Base-by-base conservation (phyloP, 352 stramenopile genomes). In the Pythium chondricola region DNA sequence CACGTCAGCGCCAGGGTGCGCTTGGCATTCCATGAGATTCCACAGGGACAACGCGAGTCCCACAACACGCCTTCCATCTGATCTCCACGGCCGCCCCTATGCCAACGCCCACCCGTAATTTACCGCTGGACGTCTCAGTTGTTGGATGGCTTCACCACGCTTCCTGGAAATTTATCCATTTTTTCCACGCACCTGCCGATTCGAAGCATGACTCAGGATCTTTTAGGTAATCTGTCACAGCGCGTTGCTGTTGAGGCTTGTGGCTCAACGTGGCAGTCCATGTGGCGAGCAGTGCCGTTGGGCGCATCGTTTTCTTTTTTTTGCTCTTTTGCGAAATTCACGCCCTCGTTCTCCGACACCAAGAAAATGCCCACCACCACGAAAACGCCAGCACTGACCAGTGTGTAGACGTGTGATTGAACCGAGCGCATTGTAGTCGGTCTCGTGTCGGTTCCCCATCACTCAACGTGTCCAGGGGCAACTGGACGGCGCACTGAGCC, bases 121-220 rank as follows among this genome's bases (percentile, higher is more conserved):
- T 57, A 57, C 49, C 11, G 13, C 37, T 43, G 29, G 29, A 33
- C 29, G 29, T 33, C 29, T 33, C 29, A 33, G 29, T 33, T 2
- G 37, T 43, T 11, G 21, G 21, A 29, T 43, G 7, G 13, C 8
- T 33, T 13, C 13, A 13, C 13, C 13, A 37, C 26, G 31, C 40
- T 60, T 60, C 52, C 30, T 26, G n/a, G 52, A 60, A 60, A 38
- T 48, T 60, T 60, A 54, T 43, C 30, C 13, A 16, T 3, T 40
- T 27, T 48, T 60, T 60, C 50, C 50, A 48, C 35, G 43, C 24
- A 41, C 32, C 27, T 42, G 50, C 46, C 22, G 27, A 39, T 58
- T 17, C 22, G 32, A 45, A 32, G n/a, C 21, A 58, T 6, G 41
- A 43, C 13, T 33, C 29, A 33, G 8, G 8, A 33, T 33, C 13